Evolutionary conservation across 1,139 yeast genomes (phyloP), one percentile per base, ranked within the genome.

Genomic region (Pichia sp.): DNA sequence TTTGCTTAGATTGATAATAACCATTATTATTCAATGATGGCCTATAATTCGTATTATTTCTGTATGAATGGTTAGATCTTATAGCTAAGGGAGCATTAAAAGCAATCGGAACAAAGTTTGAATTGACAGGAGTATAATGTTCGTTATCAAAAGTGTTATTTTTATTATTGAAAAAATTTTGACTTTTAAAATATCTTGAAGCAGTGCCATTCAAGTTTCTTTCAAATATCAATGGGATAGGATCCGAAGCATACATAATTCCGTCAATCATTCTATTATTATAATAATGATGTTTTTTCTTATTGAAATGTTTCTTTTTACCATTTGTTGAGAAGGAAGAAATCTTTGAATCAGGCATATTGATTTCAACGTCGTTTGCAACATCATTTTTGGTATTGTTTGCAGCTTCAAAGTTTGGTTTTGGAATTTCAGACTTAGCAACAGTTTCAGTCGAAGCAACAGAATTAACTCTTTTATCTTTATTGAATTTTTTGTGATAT

Each of bases 31-130:
- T 30, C 18, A 28, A 10, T 25, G 26, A 31, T 26, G 28, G 27
- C 4, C 32, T 42, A 10, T 27, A 26, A 26, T 40, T 36, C 31
- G 29, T 18, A 27, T 44, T 50, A 35, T 45, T 43, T 38, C 29
- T 45, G 10, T 40, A 43, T 9, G 47, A 39, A 32, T 45, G 43
- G 7, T 47, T 48, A 27, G 49, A 31, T 41, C 48, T 44, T 7
- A 44, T 9, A 18, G 28, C 5, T 10, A 50, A 40, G 6, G 51
- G 49, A 8, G 39, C 36, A 27, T 48, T 31, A 35, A 45, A 48
- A 3, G 48, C 11, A n/a, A 45, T 31, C 9, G 48, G 49, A 18
- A 47, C 28, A 33, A 39, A 33, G 4, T 39, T 38, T n/a, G 49
- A 34, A 34, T 31, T 34, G 3, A 44, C 5, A 8, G 46, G 37